Conservation (phyloP, 2,329 filamentous ascomycete genomes). For the Akanthomyces lecanii region DNA sequence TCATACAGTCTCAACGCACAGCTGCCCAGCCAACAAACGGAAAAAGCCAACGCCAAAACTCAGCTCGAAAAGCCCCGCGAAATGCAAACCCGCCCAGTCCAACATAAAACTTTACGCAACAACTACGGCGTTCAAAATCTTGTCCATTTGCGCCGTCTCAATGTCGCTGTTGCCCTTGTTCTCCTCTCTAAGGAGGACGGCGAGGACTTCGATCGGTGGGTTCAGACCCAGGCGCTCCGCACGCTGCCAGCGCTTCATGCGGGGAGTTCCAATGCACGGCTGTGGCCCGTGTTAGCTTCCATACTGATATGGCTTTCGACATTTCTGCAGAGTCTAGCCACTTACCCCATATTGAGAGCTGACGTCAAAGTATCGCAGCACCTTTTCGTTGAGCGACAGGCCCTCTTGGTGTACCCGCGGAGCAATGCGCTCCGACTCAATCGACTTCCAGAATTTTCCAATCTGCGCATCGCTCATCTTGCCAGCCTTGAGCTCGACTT, state of each 20-base stretch:
- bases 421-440: slow-evolving; percentile 65
- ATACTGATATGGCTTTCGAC: background rate
- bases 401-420: slow-evolving; percentile 73
- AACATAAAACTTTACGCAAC: slow-evolving; percentile 28
- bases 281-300: slow-evolving; percentile 31
- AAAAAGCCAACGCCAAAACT: slow-evolving; percentile 19
- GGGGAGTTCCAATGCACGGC: slow-evolving; percentile 83
- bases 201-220: slow-evolving; percentile 85
- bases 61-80: background rate
- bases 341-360: slow-evolving; percentile 87
- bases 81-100: background rate
- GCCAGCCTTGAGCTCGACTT: slow-evolving; percentile 54
- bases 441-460: slow-evolving; percentile 68
- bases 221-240: slow-evolving; percentile 78
- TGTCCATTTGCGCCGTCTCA: slow-evolving; percentile 72
- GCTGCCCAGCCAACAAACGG: background rate
- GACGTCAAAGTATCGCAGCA: slow-evolving; percentile 88
- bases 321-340: slow-evolving; percentile 24
- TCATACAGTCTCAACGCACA: slow-evolving; percentile 10
- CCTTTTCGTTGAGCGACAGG: slow-evolving; percentile 72
- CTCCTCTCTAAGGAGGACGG: slow-evolving; percentile 73
- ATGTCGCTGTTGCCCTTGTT: slow-evolving; percentile 47
- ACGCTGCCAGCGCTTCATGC: slow-evolving; percentile 81
- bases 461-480: slow-evolving; percentile 66
- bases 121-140: slow-evolving; percentile 50